A percentile compares a stretch with the other conserved stretches of the same genome.
Conservation (phyloP, 768 basidiomycete species). For the Amyloporia xantha region DNA sequence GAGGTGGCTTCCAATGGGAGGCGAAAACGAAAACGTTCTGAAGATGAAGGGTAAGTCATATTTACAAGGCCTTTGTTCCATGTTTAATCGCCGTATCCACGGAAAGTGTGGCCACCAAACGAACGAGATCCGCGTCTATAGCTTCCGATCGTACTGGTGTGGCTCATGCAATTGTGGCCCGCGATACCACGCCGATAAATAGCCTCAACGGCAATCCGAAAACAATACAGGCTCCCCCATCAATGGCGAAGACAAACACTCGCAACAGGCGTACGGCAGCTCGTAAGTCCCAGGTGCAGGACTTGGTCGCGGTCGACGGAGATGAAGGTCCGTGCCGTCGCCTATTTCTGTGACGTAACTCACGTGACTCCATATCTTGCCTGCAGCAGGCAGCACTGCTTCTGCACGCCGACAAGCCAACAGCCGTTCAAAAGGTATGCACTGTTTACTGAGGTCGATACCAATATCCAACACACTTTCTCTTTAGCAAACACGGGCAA, state of each 20-base stretch:
- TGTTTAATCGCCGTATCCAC: constrained; percentile 19
- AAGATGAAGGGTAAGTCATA: constrained; percentile 60
- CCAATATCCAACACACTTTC: too few species aligned
- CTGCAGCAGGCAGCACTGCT: constrained; percentile 32
- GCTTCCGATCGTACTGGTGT: constrained; percentile 51
- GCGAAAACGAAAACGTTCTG: constrained; percentile 67
- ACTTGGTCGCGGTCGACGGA: constrained; percentile 37
- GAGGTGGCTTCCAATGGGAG: constrained; percentile 42
- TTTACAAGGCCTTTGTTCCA: background rate
- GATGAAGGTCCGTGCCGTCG: constrained; percentile 50
- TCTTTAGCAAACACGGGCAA: constrained; percentile 25
- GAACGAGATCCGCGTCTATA: constrained; percentile 70
- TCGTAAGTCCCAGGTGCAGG: constrained; percentile 26
- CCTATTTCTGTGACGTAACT: constrained; percentile 17
- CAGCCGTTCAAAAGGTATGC: constrained; percentile 31
- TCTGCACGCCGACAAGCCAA: constrained; percentile 17
- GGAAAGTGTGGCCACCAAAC: constrained; percentile 58
- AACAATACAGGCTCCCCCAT: constrained; percentile 11
- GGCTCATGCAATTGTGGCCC: constrained; percentile 22
- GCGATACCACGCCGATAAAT: constrained; percentile 27
- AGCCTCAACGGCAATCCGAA: constrained; percentile 14
- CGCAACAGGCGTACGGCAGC: constrained; percentile 25
- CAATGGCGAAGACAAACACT: constrained; percentile 19
- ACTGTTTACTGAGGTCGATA: too few species aligned
- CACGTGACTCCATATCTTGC: constrained; percentile 28